Base-by-base conservation (phyloP, 169 alveolate genomes). In the Amoebophrya sp. region DNA sequence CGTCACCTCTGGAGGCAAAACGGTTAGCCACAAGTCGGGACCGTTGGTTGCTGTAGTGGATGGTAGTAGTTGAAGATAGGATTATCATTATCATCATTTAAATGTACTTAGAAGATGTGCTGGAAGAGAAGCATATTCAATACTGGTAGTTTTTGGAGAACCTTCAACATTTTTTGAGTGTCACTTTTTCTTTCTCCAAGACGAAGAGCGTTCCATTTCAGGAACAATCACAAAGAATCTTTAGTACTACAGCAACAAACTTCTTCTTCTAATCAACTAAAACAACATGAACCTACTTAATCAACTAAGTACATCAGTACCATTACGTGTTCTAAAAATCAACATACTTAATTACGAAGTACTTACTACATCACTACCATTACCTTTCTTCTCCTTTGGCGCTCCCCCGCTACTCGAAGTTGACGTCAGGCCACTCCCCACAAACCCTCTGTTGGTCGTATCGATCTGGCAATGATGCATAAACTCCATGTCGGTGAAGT, bases 11-110 rank as follows among this genome's bases (percentile, higher is more conserved):
- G 83, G 83, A 29, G 83, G 83, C 18, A 65, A 26, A 29, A 65
- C 83, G 39, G 83, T 65, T 1, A 65, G 18, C 83, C 83, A 65
- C 36, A 65, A 36, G 83, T 65, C 83, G 83, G 83, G 83, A 36
- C 83, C 83, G 33, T n/a, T n/a, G n/a, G n/a, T n/a, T n/a, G n/a
- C n/a, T n/a, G n/a, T n/a, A n/a, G n/a, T n/a, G n/a, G n/a, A n/a
- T n/a, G n/a, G n/a, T n/a, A n/a, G n/a, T n/a, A n/a, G n/a, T n/a
- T n/a, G n/a, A n/a, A n/a, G n/a, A n/a, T n/a, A n/a, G n/a, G n/a
- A n/a, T n/a, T n/a, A n/a, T n/a, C n/a, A n/a, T n/a, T n/a, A n/a
- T n/a, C n/a, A n/a, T n/a, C n/a, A n/a, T n/a, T n/a, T n/a, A n/a
- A n/a, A n/a, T n/a, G n/a, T n/a, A n/a, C n/a, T n/a, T n/a, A n/a